These are phyloP conservation scores for Kwoniella europaea DNA, from an alignment of 768 basidiomycete genomes.

Conservation along the genomic window DNA sequence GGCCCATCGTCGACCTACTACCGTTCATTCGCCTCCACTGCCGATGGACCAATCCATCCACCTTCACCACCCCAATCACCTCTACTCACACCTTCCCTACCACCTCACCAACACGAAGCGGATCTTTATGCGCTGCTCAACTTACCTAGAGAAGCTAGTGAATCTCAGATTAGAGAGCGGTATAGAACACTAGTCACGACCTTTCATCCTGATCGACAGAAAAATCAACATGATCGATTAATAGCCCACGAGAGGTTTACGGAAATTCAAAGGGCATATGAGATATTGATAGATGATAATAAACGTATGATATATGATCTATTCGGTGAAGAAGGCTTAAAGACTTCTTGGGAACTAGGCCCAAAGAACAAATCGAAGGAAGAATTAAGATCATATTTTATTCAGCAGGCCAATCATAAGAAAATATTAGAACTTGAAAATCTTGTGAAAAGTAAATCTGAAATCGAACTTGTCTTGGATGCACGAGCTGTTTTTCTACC, in stretches of 20 bases:
- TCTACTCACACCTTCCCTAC: constrained; percentile 22
- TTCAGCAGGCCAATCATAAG: constrained; percentile 49
- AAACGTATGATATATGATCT: constrained; percentile 73
- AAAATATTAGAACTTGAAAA: constrained; percentile 45
- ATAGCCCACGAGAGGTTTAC: constrained; percentile 72
- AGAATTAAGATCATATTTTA: constrained; percentile 54
- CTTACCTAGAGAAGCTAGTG: constrained; percentile 68
- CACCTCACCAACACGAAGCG: constrained; percentile 24
- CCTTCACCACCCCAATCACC: constrained; percentile 44
- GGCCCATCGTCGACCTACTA: constrained; percentile 51
- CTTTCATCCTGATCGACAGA: constrained; percentile 85
- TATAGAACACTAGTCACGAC: constrained; percentile 74
- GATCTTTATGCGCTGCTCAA: constrained; percentile 70
- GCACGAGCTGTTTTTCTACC: constrained; percentile 54
- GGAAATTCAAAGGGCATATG: constrained; percentile 80
- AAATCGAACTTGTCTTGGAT: constrained; percentile 52
- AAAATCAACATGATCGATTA: constrained; percentile 64
- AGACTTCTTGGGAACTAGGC: constrained; percentile 58
- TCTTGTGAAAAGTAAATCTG: constrained; percentile 55
- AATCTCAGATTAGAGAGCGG: constrained; percentile 73
- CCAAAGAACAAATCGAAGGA: constrained; percentile 54
- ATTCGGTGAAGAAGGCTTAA: constrained; percentile 65
- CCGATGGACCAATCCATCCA: constrained; percentile 45
- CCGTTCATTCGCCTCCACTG: constrained; percentile 42
- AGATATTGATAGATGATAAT: constrained; percentile 71